Evolutionary conservation across 768 basidiomycete species (phyloP).

Genomic region (Leccinum fibrillosum): DNA sequence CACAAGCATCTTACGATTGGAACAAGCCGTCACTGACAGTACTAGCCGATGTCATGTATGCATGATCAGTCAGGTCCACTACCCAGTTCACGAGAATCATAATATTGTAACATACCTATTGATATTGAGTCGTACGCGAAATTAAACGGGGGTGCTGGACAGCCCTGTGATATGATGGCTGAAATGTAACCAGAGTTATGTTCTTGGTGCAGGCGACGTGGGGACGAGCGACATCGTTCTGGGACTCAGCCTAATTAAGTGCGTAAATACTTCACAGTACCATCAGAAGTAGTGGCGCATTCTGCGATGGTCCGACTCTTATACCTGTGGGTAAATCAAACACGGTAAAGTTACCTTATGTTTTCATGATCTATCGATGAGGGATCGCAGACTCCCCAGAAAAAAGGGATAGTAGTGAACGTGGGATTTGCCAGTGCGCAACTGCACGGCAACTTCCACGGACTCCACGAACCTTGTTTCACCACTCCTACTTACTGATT

Average conservation of each 20-base stretch:
- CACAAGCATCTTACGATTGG: no score
- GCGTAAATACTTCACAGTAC: no score
- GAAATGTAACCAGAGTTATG: not conserved
- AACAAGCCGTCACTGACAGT: not conserved
- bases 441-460: not conserved
- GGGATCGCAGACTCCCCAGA: no score
- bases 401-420: no score
- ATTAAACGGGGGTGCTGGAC: not conserved
- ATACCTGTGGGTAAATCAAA: no score
- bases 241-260: not conserved
- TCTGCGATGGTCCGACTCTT: no score
- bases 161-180: not conserved
- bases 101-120: not conserved
- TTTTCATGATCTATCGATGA: no score
- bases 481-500: not conserved
- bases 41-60: no score
- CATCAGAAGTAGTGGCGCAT: no score
- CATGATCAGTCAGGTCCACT: no score
- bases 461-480: not conserved
- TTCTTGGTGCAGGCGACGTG: not conserved
- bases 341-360: no score
- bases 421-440: not conserved
- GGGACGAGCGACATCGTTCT: not conserved
- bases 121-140: not conserved
- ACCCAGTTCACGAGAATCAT: no score